Base-by-base conservation (phyloP, 768 basidiomycete species). In the Botryobasidium botryosum region DNA sequence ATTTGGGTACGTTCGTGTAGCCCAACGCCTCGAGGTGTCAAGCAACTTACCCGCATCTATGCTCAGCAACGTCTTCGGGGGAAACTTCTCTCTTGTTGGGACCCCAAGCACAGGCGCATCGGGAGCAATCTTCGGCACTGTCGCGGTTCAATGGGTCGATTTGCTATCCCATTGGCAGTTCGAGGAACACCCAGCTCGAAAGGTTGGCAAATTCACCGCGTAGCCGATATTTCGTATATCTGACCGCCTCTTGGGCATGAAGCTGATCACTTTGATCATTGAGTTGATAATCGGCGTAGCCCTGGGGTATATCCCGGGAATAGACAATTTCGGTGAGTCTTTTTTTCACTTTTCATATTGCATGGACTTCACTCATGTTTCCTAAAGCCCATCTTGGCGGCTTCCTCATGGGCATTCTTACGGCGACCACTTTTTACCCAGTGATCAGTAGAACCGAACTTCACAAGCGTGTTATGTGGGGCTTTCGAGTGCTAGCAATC, bases 331-430 rank as follows among this genome's bases (percentile, higher is more conserved):
- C 49, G 43, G 38, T 48, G 43, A 43, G 47, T 48, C 35, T 35
- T 18, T 39, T 7, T 48, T 25, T 44, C 20, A n/a, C 24, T 23
- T 5, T 7, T n/a, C 18, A 12, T 0, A 18, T 17, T 18, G 15
- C 20, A 35, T 21, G 38, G 21, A 21, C n/a, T n/a, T n/a, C n/a
- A n/a, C n/a, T n/a, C n/a, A n/a, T n/a, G n/a, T n/a, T n/a, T n/a
- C n/a, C n/a, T n/a, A n/a, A n/a, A n/a, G n/a, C n/a, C n/a, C 90
- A 94, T 61, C 68, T 92, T 6, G 88, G 91, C 38, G 85, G 85
- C 10, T 79, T 90, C 54, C 63, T 80, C 21, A 80, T 86, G 74
- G 81, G 80, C 12, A 15, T 96, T 6, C 71, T 97, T 6, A 67
- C 79, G 28, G 85, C 82, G 20, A 79, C 79, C 39, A 72, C 79